Evolutionary conservation across 352 stramenopile genomes (phyloP), one percentile per base, ranked within the genome.

Genomic region (Thraustochytrium sp.): DNA sequence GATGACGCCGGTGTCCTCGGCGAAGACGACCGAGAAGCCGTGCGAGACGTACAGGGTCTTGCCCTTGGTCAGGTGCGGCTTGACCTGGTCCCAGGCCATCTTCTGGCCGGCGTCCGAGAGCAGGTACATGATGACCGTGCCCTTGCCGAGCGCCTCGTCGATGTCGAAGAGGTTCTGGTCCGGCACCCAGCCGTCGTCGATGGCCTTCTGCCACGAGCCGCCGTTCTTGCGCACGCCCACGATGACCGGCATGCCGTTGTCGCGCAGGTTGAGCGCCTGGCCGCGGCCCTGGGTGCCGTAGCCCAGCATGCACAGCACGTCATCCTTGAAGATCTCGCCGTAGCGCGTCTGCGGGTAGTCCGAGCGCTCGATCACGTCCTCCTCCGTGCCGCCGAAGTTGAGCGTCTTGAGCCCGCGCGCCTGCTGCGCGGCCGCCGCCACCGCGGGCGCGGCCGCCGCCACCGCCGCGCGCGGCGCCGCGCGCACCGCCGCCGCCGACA

Each of bases 71-170:
- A 85, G 75, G 54, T 85, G 75, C 21, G 78, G 78, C 51, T 85
- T 84, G 64, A 85, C 51, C 46, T 84, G 46, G 46, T 84, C 49
- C 46, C 55, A 85, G 42, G 55, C 64, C 29, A 85, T 40, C 46
- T 49, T 85, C 34, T 86, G 75, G 46, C 63, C 78, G 29, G 63
- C 78, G 36, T 85, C 78, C 9, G 78, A 85, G 18, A 85, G 48
- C 34, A 85, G 78, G 55, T 85, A 85, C 78, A 85, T 84, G 75
- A 85, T 85, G 51, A 85, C 78, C 4, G 63, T 75, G 26, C 65
- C 78, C 75, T 85, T 84, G 46, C 34, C 40, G 46, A 85, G 65
- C 18, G 65, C 78, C 36, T 85, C 78, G 40, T 84, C 78, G 29
- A 84, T 73, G 29, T 84, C 61, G 42, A 84, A 84, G 34, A 84